Evolutionary conservation across 208 protist genomes (phyloP).

Genomic region (Leishmania mexicana): DNA sequence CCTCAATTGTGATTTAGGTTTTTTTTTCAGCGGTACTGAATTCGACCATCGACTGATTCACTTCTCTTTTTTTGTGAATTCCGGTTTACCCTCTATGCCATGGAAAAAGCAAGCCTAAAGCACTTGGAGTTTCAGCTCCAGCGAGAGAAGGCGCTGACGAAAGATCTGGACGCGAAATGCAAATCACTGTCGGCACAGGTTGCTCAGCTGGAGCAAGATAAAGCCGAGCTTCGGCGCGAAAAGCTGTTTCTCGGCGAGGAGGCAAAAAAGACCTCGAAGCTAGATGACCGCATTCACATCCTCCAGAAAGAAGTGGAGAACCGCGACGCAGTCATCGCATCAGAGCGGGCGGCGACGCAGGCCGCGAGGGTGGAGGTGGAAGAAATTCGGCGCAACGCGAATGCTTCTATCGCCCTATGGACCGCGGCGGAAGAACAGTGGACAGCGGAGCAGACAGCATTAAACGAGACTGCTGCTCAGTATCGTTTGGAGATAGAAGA

Average conservation of each 20-base stretch:
- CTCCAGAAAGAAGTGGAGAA: slow-evolving; percentile 68
- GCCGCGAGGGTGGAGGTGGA: slow-evolving; percentile 61
- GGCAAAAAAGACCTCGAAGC: slow-evolving; percentile 55
- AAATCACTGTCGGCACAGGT: slow-evolving; percentile 71
- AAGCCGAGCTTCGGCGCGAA: slow-evolving; percentile 78
- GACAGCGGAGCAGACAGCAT: slow-evolving; percentile 55
- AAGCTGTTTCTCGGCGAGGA: slow-evolving; percentile 67
- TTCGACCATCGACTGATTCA: too few species aligned
- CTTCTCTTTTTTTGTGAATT: too few species aligned
- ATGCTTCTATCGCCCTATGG: slow-evolving; percentile 75
- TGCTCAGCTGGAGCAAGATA: slow-evolving; percentile 80
- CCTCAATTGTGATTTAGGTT: neutral
- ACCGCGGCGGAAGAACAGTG: slow-evolving; percentile 76
- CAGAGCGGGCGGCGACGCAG: slow-evolving; percentile 37
- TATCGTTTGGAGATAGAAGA: slow-evolving; percentile 15
- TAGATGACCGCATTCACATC: slow-evolving; percentile 68
- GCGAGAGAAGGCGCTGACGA: slow-evolving; percentile 62
- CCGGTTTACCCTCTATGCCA: neutral
- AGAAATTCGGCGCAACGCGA: slow-evolving; percentile 67
- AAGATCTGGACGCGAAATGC: slow-evolving; percentile 71
- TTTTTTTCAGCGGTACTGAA: neutral
- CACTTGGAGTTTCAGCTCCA: slow-evolving; percentile 84
- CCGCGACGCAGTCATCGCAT: slow-evolving; percentile 52
- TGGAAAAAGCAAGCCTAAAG: slow-evolving; percentile 54
- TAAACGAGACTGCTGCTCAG: slow-evolving; percentile 49